A percentile compares a stretch with the other conserved stretches of the same genome.
Conservation (phyloP, 2,329 filamentous ascomycete species). For the Colletotrichum siamense region DNA sequence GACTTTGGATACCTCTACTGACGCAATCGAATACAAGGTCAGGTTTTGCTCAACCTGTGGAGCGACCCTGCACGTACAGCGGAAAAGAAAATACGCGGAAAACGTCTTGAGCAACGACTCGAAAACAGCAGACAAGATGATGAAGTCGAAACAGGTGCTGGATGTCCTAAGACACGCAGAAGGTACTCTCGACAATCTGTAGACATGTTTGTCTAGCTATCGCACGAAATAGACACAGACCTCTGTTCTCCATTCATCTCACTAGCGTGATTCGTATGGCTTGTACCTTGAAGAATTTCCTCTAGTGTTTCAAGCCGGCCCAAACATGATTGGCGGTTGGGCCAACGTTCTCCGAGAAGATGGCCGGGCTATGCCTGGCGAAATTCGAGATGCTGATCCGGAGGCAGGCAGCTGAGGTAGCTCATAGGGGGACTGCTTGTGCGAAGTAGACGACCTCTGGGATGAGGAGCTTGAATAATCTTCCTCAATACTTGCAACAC, state of each 20-base stretch:
- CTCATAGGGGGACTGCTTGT: background rate
- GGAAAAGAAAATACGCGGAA: background rate
- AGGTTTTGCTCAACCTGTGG: background rate
- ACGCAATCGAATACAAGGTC: background rate
- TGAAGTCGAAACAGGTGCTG: background rate
- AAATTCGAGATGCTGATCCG: background rate
- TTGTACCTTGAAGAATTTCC: background rate
- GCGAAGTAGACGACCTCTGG: background rate
- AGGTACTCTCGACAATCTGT: background rate
- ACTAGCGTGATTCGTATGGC: background rate
- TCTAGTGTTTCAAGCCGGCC: background rate
- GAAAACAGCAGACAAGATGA: fast-evolving
- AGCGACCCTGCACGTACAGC: background rate
- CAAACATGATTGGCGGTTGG: background rate
- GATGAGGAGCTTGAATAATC: background rate
- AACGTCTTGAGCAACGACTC: background rate
- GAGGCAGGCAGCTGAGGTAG: background rate
- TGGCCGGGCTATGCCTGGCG: background rate
- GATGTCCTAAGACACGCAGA: background rate
- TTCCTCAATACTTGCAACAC: background rate
- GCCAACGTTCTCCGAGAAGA: background rate
- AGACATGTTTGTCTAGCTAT: background rate
- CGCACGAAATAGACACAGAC: background rate
- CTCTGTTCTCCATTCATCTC: background rate
- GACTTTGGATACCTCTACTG: background rate